A percentile compares a stretch with the other conserved stretches of the same genome.
Evolutionary conservation across 148 eudicot genomes (phyloP).

Genomic region (Nepenthes gracilis): DNA sequence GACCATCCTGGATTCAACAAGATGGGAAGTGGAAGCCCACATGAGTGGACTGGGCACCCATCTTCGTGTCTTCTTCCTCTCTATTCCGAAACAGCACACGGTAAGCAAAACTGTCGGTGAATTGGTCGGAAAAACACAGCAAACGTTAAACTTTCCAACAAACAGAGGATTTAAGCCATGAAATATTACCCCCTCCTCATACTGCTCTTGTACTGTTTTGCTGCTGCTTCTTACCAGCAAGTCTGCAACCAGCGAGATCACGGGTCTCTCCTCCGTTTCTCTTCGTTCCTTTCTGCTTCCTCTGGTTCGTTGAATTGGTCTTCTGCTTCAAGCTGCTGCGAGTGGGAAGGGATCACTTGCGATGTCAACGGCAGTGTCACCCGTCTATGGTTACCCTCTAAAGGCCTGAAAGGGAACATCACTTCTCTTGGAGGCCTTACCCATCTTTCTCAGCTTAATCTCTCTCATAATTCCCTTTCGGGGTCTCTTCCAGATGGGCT

Average conservation of each 20-base stretch:
- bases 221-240: neutral
- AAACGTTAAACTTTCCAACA: slow-evolving; percentile 15
- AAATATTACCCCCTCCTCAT: slow-evolving; percentile 15
- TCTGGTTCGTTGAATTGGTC: slow-evolving; percentile 25
- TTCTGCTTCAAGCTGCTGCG: slow-evolving; percentile 43
- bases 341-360: slow-evolving; percentile 69
- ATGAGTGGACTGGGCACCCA: slow-evolving; percentile 37
- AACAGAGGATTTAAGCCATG: slow-evolving; percentile 24
- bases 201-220: slow-evolving; percentile 15
- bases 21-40: slow-evolving; percentile 33
- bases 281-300: neutral
- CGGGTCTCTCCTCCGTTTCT: neutral
- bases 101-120: slow-evolving; percentile 13
- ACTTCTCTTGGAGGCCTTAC: slow-evolving; percentile 41
- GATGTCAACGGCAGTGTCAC: slow-evolving; percentile 32
- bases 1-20: slow-evolving; percentile 16
- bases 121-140: slow-evolving; percentile 2
- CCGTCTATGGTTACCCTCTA: slow-evolving; percentile 1
- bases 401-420: slow-evolving; percentile 40
- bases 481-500: slow-evolving; percentile 52
- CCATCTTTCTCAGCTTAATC: slow-evolving; percentile 41
- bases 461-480: slow-evolving; percentile 48
- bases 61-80: slow-evolving; percentile 31
- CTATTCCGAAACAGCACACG: slow-evolving; percentile 19
- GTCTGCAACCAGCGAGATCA: neutral